phyloP scores from a whole-genome alignment of 352 stramenopile species.

The Blastocystis sp. region DNA sequence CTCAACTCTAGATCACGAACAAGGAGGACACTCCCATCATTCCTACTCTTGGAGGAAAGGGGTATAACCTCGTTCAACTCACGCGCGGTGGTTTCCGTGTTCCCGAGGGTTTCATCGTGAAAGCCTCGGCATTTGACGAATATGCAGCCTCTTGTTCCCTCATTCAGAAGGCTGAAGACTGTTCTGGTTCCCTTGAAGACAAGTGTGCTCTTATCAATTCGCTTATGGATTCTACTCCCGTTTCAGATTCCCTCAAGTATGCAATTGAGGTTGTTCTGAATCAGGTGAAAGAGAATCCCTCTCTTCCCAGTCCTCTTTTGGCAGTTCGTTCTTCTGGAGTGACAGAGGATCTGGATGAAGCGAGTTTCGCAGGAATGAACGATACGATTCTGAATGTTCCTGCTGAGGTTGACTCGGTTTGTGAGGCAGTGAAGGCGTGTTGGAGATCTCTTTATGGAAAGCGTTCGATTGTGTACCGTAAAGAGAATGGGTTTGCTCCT shows the following conservation, averaged over 20 bases:
- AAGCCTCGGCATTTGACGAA: not conserved
- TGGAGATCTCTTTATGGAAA: not conserved
- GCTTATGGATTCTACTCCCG: not conserved
- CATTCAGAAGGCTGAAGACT: not conserved
- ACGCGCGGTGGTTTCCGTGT: not conserved
- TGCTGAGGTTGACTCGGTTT: not conserved
- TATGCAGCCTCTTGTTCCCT: not conserved
- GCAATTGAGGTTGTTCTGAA: not conserved
- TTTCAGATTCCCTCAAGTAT: not conserved
- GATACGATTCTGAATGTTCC: slow-evolving; percentile 22
- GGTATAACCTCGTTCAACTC: not conserved
- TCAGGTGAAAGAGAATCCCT: not conserved
- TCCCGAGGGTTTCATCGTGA: slow-evolving; percentile 1
- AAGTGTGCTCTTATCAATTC: not conserved
- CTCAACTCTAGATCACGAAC: not conserved
- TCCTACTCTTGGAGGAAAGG: slow-evolving; percentile 26
- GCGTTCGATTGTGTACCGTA: not conserved
- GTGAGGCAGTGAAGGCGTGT: not conserved
- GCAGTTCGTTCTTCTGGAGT: not conserved
- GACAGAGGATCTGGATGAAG: slow-evolving; percentile 20
- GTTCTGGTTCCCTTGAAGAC: not conserved
- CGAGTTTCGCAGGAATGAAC: slow-evolving; percentile 32
- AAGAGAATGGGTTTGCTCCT: not conserved
- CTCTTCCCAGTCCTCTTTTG: not conserved
- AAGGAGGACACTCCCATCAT: not conserved